Evolutionary conservation across 2,329 filamentous ascomycete genomes (phyloP).

Genomic region (Diaporthe humulicola): DNA sequence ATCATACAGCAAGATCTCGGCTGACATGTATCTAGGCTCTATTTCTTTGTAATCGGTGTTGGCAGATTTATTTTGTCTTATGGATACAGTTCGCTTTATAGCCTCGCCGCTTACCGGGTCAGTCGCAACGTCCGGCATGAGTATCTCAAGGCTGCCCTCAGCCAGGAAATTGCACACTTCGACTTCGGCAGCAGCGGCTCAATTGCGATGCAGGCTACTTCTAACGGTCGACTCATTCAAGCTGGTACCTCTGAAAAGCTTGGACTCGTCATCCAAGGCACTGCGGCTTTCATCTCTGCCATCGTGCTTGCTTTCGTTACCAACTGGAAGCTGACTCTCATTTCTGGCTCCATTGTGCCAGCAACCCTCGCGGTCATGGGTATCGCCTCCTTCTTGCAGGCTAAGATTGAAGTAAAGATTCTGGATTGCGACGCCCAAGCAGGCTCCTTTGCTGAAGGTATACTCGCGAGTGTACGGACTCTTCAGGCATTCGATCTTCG

Average conservation of each 20-base stretch:
- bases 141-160: neutral
- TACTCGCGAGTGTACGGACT: neutral
- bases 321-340: neutral
- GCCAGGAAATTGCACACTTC: neutral
- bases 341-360: neutral
- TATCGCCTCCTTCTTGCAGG: neutral
- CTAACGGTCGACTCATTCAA: neutral
- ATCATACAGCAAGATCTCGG: too few relatives aligned
- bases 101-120: neutral
- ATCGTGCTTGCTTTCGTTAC: neutral
- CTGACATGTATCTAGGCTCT: neutral
- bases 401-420: neutral
- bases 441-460: slow-evolving; percentile 2
- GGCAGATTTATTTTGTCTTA: neutral
- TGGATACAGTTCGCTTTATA: neutral
- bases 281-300: neutral
- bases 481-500: neutral
- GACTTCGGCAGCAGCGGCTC: neutral
- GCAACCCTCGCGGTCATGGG: neutral
- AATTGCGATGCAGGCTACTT: neutral
- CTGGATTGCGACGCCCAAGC: neutral
- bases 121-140: neutral
- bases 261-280: neutral
- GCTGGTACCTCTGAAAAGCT: slow-evolving; percentile 2
- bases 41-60: neutral